Percentiles rank a stretch among this genome's conserved stretches.
These are phyloP conservation scores for Aspergillus avenaceus DNA, from an alignment of 495 filamentous ascomycete genomes.

Conservation along the genomic window DNA sequence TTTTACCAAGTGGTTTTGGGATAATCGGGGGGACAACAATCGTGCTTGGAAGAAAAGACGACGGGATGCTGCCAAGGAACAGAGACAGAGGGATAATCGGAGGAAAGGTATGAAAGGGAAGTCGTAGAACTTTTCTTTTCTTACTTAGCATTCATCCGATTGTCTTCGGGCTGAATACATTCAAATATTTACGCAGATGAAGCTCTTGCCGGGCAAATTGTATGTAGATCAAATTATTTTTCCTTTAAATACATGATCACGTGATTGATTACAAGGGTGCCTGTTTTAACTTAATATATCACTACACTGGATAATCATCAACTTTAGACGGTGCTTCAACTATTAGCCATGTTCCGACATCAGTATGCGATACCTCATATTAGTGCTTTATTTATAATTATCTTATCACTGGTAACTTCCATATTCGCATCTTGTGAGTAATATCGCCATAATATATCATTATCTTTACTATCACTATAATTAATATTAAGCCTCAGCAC, in stretches of 20 bases:
- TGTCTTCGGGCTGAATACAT: neutral
- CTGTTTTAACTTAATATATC: neutral
- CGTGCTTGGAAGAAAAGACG: conserved; percentile 84
- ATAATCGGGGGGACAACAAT: conserved; percentile 83
- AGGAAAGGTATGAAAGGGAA: conserved; percentile 49
- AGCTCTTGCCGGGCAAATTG: too few relatives aligned
- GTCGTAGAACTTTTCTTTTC: conserved; percentile 18
- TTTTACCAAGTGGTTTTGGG: conserved; percentile 91
- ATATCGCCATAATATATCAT: neutral
- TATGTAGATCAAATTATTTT: neutral
- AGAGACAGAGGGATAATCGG: conserved; percentile 80
- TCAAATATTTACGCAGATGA: too few relatives aligned
- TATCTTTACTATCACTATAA: too few relatives aligned
- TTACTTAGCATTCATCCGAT: neutral
- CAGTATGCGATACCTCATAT: conserved; percentile 7
- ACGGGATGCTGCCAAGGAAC: conserved; percentile 77
- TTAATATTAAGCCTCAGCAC: too few relatives aligned
- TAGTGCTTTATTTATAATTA: conserved; percentile 16
- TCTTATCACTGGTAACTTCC: conserved; percentile 25
- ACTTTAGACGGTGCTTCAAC: too few relatives aligned
- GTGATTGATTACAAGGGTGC: neutral
- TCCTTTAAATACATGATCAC: neutral
- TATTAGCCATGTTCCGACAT: conserved; percentile 6
- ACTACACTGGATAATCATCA: neutral
- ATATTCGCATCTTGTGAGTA: conserved; percentile 30